Evolutionary conservation across 805 yeast genomes (phyloP).

Genomic region (Metschnikowia santaceciliae): DNA sequence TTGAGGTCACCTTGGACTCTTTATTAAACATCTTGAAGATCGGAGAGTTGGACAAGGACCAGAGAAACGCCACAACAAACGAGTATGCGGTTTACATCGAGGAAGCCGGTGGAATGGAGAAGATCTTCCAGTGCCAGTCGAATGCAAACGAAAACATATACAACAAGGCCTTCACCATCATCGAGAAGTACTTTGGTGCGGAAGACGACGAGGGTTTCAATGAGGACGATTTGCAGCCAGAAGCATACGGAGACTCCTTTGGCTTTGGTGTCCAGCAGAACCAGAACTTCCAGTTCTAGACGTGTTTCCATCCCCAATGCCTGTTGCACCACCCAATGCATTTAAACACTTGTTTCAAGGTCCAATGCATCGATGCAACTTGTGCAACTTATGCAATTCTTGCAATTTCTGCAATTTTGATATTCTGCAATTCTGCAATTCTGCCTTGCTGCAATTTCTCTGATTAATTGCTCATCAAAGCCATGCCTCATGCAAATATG

Average conservation of each 20-base stretch:
- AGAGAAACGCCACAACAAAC: conserved; percentile 63
- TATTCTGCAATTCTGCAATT: too few species aligned
- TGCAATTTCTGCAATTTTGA: too few species aligned
- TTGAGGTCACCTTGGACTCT: conserved; percentile 94
- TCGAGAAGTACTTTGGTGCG: conserved; percentile 85
- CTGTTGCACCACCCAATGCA: neutral
- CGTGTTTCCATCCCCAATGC: too few species aligned
- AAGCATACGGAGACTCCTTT: conserved; percentile 76
- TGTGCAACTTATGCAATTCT: too few species aligned
- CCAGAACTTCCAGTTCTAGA: conserved; percentile 43
- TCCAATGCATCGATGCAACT: too few species aligned
- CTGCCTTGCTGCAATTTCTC: neutral
- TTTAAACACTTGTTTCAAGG: neutral
- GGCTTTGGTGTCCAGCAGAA: conserved; percentile 74
- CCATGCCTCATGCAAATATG: neutral
- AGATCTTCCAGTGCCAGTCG: conserved; percentile 87
- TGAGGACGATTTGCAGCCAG: conserved; percentile 66
- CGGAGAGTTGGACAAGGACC: conserved; percentile 90
- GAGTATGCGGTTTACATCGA: conserved; percentile 89
- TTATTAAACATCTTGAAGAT: conserved; percentile 88
- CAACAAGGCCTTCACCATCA: conserved; percentile 83
- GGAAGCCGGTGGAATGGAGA: conserved; percentile 98
- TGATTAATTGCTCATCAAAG: neutral
- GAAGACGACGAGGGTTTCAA: conserved; percentile 75
- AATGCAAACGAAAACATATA: conserved; percentile 90